Evolutionary conservation across 2,329 filamentous ascomycete genomes (phyloP), one percentile per base, ranked within the genome.

Genomic region (Fusarium fujikuroi): DNA sequence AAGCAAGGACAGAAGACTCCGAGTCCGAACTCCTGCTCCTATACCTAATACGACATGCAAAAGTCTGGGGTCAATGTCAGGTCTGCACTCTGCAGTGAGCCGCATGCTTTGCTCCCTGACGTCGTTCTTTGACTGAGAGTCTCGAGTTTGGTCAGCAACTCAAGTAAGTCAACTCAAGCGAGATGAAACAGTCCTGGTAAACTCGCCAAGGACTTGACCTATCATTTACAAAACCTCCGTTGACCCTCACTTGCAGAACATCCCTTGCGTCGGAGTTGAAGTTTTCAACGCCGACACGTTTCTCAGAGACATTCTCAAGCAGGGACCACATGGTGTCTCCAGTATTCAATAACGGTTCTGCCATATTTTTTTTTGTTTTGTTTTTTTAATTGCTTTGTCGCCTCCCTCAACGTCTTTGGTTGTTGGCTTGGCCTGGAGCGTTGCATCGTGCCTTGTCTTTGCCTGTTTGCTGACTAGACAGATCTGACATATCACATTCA

Each of bases 401-500:
- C 47, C 63, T 56, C 62, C 63, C 54, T 57, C 34, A 39, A 57
- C 44, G 44, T 52, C 47, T 63, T 69, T 59, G 57, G 63, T 64
- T 64, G 59, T 40, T 67, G 61, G 47, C 40, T 36, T 60, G 60
- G 59, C 68, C 63, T 71, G 44, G 57, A 72, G 60, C 60, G 67
- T 75, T 56, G 68, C 63, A 77, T 77, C 61, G 71, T 76, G 54
- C 72, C 75, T 50, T 70, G 66, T 66, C 64, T 71, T 71, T 74
- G 59, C 57, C 63, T 64, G 42, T 32, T 49, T 49, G 54, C 54
- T 49, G 30, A 69, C 66, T 72, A 73, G 66, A 50, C 63, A 65
- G 56, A 77, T 73, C 66, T 75, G 74, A 77, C 75, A 70, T 40
- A 67, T 77, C 76, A 77, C 32, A 58, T 62, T 30, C 34, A 67